Base-by-base conservation (phyloP, 2,329 filamentous ascomycete species). In the Bretziella fagacearum region DNA sequence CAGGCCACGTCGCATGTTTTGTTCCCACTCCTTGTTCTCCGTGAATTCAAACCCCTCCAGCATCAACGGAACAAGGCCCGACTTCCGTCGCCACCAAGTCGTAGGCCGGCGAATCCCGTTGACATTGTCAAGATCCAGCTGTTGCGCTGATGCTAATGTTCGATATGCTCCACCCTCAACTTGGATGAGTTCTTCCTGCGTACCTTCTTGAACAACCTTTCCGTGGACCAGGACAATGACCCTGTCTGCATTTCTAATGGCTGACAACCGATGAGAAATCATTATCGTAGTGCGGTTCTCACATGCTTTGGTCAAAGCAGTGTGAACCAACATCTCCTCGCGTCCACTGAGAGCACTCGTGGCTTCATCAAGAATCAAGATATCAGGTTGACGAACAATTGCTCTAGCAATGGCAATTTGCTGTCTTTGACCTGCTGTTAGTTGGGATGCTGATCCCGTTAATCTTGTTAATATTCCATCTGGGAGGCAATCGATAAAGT, bases 151-250 rank as follows among this genome's bases (percentile, higher is more conserved):
- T 2, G 72, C 69, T 3, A 73, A 59, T 11, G 58, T 58, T 23
- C 58, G 60, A 52, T 74, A 74, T 15, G 71, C 55, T 10, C 51
- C 51, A 1, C 69, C 52, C 4, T 37, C 57, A n/a, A 59, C 57
- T 2, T 57, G 54, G 6, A 77, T 57, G 1, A 80, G 61, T 32
- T 71, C 63, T 6, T 72, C 65, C 45, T 79, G 76, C 1, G 67
- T 73, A 0, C 76, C 76, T 54, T 73, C 62, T 57, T 81, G 75
- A 2, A 74, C 60, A 2, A 74, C 64, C 45, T 69, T 63, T 2
- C 85, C 85, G 54, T 79, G 73, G 42, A 79, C 70, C 54, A 81
- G 61, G 2, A 81, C 76, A 2, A 80, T 61, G 26, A 81, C 80
- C 40, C 74, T 70, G 53, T 81, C 73, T 0, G 77, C 77, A 40